Evolutionary conservation across 2,329 filamentous ascomycete genomes (phyloP), one percentile per base, ranked within the genome.

Genomic region (Blumeriella jaapii): DNA sequence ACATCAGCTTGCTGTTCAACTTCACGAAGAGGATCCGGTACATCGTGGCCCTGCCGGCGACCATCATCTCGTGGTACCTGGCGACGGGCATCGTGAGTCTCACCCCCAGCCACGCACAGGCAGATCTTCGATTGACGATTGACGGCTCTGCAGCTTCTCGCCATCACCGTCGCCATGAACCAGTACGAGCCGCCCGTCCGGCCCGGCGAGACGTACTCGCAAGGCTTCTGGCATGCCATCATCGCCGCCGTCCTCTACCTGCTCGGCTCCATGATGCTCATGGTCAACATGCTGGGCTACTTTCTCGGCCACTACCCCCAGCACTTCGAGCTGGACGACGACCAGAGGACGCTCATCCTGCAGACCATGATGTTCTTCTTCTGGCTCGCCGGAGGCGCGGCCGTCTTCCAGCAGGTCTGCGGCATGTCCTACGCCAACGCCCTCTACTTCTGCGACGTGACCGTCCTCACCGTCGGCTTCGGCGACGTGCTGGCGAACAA

Each of bases 331-430:
- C 59, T 82, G 3, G 76, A 74, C 5, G 71, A 80, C 34, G 68
- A 74, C 31, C 78, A 82, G 49, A 65, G 78, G 2, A 82, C 76
- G 0, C 57, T 83, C 16, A 82, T 83, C 46, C 53, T 82, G 4
- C 78, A 82, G 52, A 82, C 76, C 0, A 80, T 78, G 61, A 64
- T 74, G 34, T 78, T 82, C 54, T 78, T 81, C 49, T 61, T 78
- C 34, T 82, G 78, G 77, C 59, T 82, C 0, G 72, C 69, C 2
- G 68, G 75, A 4, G 78, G 78, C 0, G 76, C 68, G 0, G 74
- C 61, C 0, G 60, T 82, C 0, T 82, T 82, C 47, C 61, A 67
- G 0, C 59, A 55, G 10, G 61, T 78, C 2, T 68, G 78, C 14
- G 64, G 58, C 2, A 76, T 75, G 59, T 61, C 58, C 2, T 82